phyloP scores from a whole-genome alignment of 2,329 filamentous ascomycete genomes.

The Aspergillus hortae region DNA sequence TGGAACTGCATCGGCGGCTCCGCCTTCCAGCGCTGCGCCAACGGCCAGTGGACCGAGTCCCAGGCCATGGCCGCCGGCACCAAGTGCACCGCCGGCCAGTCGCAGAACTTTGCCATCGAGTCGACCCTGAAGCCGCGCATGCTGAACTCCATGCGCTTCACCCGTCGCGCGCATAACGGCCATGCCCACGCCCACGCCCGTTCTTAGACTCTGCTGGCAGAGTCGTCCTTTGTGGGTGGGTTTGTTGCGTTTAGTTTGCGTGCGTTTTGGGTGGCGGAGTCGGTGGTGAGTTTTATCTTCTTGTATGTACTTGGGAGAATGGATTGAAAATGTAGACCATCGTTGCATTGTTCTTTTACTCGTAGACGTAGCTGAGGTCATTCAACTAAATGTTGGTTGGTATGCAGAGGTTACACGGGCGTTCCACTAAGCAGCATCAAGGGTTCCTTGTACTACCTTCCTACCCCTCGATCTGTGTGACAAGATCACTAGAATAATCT shows the following conservation, averaged over 20 bases:
- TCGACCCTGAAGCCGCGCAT: conserved; percentile 21
- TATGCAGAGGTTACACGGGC: too few relatives aligned
- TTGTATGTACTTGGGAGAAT: conserved; percentile 12
- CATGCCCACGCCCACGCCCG: conserved; percentile 13
- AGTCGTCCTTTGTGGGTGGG: background rate
- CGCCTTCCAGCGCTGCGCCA: conserved; percentile 62
- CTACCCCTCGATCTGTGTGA: too few relatives aligned
- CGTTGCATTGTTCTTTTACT: too few relatives aligned
- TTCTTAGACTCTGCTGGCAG: conserved; percentile 13
- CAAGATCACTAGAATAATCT: too few relatives aligned
- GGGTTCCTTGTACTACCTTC: too few relatives aligned
- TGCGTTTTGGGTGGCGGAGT: background rate
- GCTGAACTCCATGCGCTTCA: conserved; percentile 27
- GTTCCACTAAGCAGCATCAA: too few relatives aligned
- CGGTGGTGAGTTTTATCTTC: conserved; percentile 4
- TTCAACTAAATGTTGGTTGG: too few relatives aligned
- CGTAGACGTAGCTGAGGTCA: too few relatives aligned
- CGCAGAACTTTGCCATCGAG: conserved; percentile 22
- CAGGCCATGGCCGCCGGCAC: conserved; percentile 54
- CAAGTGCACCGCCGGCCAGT: conserved; percentile 44
- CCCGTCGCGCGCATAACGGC: conserved; percentile 20
- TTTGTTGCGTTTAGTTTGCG: background rate
- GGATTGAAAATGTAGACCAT: background rate
- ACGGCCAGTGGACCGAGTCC: conserved; percentile 51
- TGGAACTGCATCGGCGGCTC: conserved; percentile 58